phyloP scores from a whole-genome alignment of 768 basidiomycete genomes.

The Lentinus brumalis region DNA sequence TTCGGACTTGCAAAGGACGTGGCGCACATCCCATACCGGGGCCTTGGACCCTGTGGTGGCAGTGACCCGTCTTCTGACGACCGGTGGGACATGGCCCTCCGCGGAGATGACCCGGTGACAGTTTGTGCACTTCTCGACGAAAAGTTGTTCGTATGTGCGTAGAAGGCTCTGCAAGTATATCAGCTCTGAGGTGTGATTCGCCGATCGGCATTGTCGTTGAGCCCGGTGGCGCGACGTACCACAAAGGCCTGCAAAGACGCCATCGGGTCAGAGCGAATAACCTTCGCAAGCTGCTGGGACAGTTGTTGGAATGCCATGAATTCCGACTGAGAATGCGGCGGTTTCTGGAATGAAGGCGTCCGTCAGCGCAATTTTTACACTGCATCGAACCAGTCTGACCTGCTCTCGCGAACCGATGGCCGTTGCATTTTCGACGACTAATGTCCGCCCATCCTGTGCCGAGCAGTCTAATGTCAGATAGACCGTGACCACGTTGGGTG shows the following conservation, averaged over 20 bases:
- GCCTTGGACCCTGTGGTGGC: conserved; percentile 36
- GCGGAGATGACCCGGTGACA: conserved; percentile 69
- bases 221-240: conserved; percentile 33
- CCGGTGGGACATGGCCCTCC: conserved; percentile 74
- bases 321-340: conserved; percentile 69
- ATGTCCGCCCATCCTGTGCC: conserved; percentile 29
- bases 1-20: conserved; percentile 15
- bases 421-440: conserved; percentile 64
- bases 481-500: conserved; percentile 66
- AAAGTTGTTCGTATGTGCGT: conserved; percentile 59
- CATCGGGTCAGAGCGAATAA: conserved; percentile 55
- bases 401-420: conserved; percentile 75
- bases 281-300: conserved; percentile 64
- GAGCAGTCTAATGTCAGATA: conserved; percentile 51
- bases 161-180: conserved; percentile 46
- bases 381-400: conserved; percentile 38
- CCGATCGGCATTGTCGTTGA: neutral
- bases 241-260: conserved; percentile 56
- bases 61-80: conserved; percentile 50
- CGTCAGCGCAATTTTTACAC: neutral
- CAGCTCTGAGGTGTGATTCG: neutral
- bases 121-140: conserved; percentile 55
- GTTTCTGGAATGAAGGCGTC: conserved; percentile 45
- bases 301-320: conserved; percentile 65
- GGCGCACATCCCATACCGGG: conserved; percentile 26